Conservation (phyloP, 805 yeast species). For the Cyberlindnera saturnus region DNA sequence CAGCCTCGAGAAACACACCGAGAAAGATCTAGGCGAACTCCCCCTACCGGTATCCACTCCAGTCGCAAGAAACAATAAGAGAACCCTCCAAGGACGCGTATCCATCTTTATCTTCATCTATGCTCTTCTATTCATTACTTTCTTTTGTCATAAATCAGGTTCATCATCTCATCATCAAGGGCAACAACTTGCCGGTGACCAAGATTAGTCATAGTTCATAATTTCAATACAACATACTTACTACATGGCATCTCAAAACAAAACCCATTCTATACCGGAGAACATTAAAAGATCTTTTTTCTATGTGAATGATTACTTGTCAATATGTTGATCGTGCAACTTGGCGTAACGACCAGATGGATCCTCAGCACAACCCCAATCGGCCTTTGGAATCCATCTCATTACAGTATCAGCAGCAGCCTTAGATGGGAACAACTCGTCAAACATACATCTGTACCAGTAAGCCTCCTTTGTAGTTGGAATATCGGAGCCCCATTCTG, state of each 20-base stretch:
- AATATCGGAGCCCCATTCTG: slow-evolving; percentile 92
- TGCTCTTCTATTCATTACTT: too few species aligned
- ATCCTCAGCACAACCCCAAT: slow-evolving; percentile 99
- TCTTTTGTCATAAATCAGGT: too few species aligned
- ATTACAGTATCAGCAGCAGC: slow-evolving; percentile 95
- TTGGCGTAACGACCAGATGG: slow-evolving; percentile 97
- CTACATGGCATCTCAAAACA: not conserved
- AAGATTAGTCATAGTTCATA: not conserved
- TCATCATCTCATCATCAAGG: not conserved
- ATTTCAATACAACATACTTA: not conserved
- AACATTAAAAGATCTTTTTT: not conserved
- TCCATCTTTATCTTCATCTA: too few species aligned
- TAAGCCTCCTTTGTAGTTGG: slow-evolving; percentile 99
- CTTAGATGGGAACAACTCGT: slow-evolving; percentile 81
- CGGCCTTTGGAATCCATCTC: slow-evolving; percentile 99
- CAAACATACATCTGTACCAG: slow-evolving; percentile 97
- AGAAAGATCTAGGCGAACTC: not conserved
- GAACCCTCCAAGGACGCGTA: too few species aligned
- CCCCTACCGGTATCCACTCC: too few species aligned
- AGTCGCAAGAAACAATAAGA: too few species aligned
- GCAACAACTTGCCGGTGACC: not conserved
- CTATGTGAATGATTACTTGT: slow-evolving; percentile 30
- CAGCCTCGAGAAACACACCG: not conserved
- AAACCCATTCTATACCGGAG: not conserved
- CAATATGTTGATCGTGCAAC: slow-evolving; percentile 71